These are phyloP conservation scores for Monascus ruber DNA, from an alignment of 2,329 filamentous ascomycete species.

Conservation along the genomic window DNA sequence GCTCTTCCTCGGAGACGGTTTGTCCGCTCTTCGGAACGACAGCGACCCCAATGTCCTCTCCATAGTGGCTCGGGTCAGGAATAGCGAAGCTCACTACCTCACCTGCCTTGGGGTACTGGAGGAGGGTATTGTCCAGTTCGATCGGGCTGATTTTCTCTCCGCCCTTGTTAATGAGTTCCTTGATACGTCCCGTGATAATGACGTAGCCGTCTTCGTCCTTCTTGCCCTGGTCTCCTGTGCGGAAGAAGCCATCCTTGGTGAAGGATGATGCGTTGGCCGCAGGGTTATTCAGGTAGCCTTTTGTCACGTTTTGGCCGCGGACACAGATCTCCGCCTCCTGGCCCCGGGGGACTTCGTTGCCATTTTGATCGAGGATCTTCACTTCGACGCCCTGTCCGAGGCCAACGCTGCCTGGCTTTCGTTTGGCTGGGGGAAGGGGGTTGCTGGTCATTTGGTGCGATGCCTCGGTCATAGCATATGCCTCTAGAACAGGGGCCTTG, in stretches of 20 bases:
- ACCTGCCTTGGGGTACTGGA: slow-evolving; percentile 58
- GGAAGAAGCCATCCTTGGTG: slow-evolving; percentile 67
- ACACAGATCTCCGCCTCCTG: slow-evolving; percentile 74
- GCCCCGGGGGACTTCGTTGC: slow-evolving; percentile 57
- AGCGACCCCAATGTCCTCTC: slow-evolving; percentile 69
- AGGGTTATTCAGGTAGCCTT: slow-evolving; percentile 74
- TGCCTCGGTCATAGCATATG: slow-evolving; percentile 88
- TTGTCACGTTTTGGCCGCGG: slow-evolving; percentile 69
- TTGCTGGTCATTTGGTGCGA: slow-evolving; percentile 45
- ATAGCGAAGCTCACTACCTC: slow-evolving; percentile 79
- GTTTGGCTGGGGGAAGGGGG: slow-evolving; percentile 57
- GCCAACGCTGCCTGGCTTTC: slow-evolving; percentile 72
- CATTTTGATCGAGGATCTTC: slow-evolving; percentile 60
- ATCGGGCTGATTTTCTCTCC: slow-evolving; percentile 86
- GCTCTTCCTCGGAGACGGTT: slow-evolving; percentile 44
- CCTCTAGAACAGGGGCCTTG: slow-evolving; percentile 71
- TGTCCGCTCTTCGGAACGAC: slow-evolving; percentile 60
- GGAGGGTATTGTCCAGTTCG: slow-evolving; percentile 71
- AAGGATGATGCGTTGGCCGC: slow-evolving; percentile 64
- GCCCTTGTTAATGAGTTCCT: slow-evolving; percentile 82
- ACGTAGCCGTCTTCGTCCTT: slow-evolving; percentile 71
- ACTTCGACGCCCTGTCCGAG: slow-evolving; percentile 75
- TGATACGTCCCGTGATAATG: slow-evolving; percentile 81
- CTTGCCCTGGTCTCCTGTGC: slow-evolving; percentile 78
- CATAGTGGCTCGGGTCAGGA: slow-evolving; percentile 63